Conservation (phyloP, 2,329 filamentous ascomycete species). For the Aureobasidium lini region DNA sequence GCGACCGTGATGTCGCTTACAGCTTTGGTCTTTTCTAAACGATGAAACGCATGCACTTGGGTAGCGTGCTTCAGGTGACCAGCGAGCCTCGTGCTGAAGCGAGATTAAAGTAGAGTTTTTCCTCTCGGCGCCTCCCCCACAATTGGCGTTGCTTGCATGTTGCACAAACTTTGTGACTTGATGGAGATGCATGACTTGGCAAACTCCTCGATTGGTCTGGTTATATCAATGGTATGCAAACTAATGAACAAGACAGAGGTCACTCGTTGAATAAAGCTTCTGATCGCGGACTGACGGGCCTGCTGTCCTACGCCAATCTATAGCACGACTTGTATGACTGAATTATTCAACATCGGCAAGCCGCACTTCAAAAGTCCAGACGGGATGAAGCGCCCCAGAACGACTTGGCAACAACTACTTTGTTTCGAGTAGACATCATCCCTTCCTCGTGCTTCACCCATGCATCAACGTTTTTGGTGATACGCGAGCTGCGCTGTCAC, state of each 20-base stretch:
- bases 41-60: constrained; percentile 6
- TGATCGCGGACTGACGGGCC: not conserved
- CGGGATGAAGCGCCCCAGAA: constrained; percentile 1
- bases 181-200: not conserved
- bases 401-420: constrained; percentile 1
- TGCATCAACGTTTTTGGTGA: not conserved
- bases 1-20: not conserved
- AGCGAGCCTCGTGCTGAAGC: not conserved
- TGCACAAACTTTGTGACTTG: not conserved
- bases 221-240: not conserved
- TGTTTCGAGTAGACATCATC: constrained; percentile 9
- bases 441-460: not conserved
- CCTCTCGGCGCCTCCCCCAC: not conserved
- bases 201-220: not conserved
- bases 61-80: constrained; percentile 4
- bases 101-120: not conserved
- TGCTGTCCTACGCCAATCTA: not conserved
- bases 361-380: no score
- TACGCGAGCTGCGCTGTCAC: constrained; percentile 4
- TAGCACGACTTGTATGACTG: no score
- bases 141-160: not conserved
- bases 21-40: not conserved
- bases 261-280: not conserved
- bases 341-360: not conserved
- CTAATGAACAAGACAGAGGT: not conserved